Evolutionary conservation across 441 rosid species (phyloP).

Genomic region (Pelargonium australe): DNA sequence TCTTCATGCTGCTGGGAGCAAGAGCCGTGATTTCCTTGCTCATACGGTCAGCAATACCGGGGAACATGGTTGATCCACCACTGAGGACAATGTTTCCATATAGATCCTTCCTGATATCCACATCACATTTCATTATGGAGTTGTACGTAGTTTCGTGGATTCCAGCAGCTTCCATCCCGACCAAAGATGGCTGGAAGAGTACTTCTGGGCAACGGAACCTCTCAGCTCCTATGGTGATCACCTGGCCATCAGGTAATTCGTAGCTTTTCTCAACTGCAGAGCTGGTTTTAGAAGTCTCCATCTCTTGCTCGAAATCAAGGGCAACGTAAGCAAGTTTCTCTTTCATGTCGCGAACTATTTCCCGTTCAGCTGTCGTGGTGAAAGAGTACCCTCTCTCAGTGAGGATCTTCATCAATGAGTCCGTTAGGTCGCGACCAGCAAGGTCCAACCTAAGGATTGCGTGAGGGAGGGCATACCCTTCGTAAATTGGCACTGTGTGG

Average conservation of each 20-base stretch:
- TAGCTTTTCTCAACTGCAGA: conserved; percentile 54
- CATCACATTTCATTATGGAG: no score
- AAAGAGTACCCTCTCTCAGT: conserved; percentile 64
- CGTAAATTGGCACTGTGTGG: conserved; percentile 63
- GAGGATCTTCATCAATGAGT: conserved; percentile 59
- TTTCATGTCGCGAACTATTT: conserved; percentile 63
- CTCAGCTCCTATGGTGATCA: conserved; percentile 60
- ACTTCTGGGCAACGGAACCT: conserved; percentile 64
- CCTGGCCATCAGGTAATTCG: conserved; percentile 61
- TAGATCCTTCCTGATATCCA: conserved; percentile 50
- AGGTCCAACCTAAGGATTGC: conserved; percentile 49
- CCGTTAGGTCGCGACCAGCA: conserved; percentile 66
- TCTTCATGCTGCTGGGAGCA: conserved; percentile 37
- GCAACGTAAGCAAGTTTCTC: conserved; percentile 60
- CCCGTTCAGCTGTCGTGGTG: conserved; percentile 63
- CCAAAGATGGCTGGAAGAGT: conserved; percentile 50
- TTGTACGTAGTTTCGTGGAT: conserved; percentile 53
- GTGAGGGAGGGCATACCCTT: conserved; percentile 31
- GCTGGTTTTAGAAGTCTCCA: conserved; percentile 56
- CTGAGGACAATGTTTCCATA: conserved; percentile 54
- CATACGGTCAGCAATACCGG: conserved; percentile 52
- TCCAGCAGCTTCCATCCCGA: conserved; percentile 59
- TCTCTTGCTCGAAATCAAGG: conserved; percentile 59
- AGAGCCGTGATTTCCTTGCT: conserved; percentile 50
- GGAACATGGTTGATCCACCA: conserved; percentile 59